A percentile compares a stretch with the other conserved stretches of the same genome.
Evolutionary conservation across 371 early-diverging fungal species (phyloP).

Genomic region (Nosema bombycis): DNA sequence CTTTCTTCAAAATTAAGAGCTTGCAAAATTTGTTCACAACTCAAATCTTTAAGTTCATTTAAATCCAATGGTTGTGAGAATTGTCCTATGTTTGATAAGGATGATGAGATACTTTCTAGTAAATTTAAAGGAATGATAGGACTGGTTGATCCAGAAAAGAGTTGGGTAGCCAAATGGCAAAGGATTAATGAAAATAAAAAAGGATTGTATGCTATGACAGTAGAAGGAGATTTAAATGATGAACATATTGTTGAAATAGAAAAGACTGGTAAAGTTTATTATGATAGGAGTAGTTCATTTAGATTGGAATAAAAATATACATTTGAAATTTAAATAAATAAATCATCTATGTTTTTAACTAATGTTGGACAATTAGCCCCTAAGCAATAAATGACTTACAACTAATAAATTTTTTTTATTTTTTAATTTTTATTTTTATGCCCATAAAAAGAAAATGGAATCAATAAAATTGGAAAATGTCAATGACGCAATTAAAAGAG

Average conservation of each 20-base stretch:
- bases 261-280: slow-evolving; percentile 56
- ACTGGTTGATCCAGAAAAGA: slow-evolving; percentile 46
- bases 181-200: slow-evolving; percentile 49
- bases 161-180: slow-evolving; percentile 66
- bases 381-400: no score
- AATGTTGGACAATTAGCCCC: no score
- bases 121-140: slow-evolving; percentile 59
- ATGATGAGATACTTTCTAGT: slow-evolving; percentile 36
- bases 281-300: slow-evolving; percentile 61
- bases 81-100: slow-evolving; percentile 53
- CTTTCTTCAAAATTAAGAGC: background rate
- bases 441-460: slow-evolving; percentile 17
- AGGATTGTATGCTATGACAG: slow-evolving; percentile 64
- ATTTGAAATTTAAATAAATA: no score
- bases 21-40: background rate
- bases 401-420: no score
- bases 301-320: slow-evolving; percentile 10
- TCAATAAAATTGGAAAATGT: slow-evolving; percentile 31
- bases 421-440: background rate
- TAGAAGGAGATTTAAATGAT: slow-evolving; percentile 63
- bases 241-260: slow-evolving; percentile 59
- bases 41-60: background rate
- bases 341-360: no score
- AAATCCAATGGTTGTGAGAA: slow-evolving; percentile 62
- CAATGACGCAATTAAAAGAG: slow-evolving; percentile 31